Percentiles rank a stretch among this genome's conserved stretches.
These are phyloP conservation scores for Termitomyces sp. DNA, from an alignment of 1,284 basidiomycete species.

Conservation along the genomic window DNA sequence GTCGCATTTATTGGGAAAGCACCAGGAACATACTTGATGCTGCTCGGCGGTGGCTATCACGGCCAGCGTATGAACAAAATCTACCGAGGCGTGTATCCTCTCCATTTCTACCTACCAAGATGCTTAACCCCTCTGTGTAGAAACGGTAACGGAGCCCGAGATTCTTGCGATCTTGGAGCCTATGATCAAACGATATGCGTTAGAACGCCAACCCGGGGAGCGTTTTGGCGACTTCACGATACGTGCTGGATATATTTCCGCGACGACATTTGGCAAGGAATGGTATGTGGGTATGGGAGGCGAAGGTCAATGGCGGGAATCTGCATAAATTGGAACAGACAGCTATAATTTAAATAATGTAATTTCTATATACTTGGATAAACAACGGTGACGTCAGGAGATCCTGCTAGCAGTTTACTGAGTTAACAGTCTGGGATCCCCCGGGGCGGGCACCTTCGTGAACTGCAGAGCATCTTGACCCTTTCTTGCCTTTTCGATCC, in stretches of 20 bases:
- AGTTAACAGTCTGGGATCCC: too few species aligned
- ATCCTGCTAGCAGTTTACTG: neutral
- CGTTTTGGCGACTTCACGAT: slow-evolving; percentile 96
- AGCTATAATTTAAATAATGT: neutral
- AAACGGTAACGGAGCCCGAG: slow-evolving; percentile 91
- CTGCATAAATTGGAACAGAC: slow-evolving; percentile 1
- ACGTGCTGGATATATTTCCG: slow-evolving; percentile 78
- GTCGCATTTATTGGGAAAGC: slow-evolving; percentile 97
- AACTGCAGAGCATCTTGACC: too few species aligned
- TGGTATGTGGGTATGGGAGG: slow-evolving; percentile 84
- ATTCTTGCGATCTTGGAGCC: slow-evolving; percentile 86
- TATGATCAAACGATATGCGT: slow-evolving; percentile 92
- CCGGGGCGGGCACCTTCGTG: too few species aligned
- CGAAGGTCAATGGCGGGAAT: slow-evolving; percentile 43
- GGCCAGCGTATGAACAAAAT: slow-evolving; percentile 95
- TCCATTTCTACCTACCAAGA: neutral
- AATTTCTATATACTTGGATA: neutral
- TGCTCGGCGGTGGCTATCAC: slow-evolving; percentile 92
- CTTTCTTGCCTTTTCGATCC: too few species aligned
- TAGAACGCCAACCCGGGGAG: slow-evolving; percentile 87
- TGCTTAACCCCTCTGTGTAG: slow-evolving; percentile 31
- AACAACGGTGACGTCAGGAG: neutral
- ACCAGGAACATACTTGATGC: slow-evolving; percentile 90
- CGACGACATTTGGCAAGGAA: slow-evolving; percentile 70
- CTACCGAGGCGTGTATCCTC: slow-evolving; percentile 56